Evolutionary conservation across 2,329 filamentous ascomycete genomes (phyloP).

Genomic region (Cytospora chrysosperma): DNA sequence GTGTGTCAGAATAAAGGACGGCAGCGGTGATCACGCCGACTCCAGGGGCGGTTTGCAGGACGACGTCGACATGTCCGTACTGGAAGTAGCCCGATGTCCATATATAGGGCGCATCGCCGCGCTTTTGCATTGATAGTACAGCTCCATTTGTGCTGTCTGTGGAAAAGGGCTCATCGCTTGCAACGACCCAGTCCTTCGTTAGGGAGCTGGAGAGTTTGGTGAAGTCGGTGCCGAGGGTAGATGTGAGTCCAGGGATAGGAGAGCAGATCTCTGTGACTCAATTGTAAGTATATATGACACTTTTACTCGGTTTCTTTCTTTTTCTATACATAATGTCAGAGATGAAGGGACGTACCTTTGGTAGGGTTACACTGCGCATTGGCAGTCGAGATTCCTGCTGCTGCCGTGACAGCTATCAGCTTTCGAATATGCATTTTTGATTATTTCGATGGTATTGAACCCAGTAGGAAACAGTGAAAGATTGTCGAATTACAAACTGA

Average conservation of each 20-base stretch:
- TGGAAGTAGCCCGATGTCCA: slow-evolving; percentile 9
- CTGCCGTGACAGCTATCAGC: neutral
- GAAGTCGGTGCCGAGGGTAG: neutral
- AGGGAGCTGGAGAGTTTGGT: neutral
- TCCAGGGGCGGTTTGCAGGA: slow-evolving; percentile 8
- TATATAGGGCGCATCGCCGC: slow-evolving; percentile 7
- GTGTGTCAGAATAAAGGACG: neutral
- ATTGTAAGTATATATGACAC: neutral
- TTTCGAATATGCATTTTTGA: neutral
- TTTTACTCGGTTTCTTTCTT: neutral
- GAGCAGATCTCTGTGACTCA: neutral
- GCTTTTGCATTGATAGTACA: slow-evolving; percentile 2
- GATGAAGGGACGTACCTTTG: neutral
- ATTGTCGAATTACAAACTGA: neutral
- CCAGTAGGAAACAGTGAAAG: neutral
- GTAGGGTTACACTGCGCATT: slow-evolving; percentile 7
- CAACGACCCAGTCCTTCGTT: slow-evolving; percentile 6
- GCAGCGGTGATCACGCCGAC: slow-evolving; percentile 1
- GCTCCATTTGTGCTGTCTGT: neutral
- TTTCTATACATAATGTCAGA: neutral
- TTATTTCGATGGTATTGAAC: neutral
- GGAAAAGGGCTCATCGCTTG: slow-evolving; percentile 3
- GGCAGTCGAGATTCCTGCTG: neutral
- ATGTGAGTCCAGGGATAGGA: slow-evolving; percentile 4
- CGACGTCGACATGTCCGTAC: slow-evolving; percentile 5